Conservation (phyloP, 2,329 filamentous ascomycete species). For the Fusarium illudens region DNA sequence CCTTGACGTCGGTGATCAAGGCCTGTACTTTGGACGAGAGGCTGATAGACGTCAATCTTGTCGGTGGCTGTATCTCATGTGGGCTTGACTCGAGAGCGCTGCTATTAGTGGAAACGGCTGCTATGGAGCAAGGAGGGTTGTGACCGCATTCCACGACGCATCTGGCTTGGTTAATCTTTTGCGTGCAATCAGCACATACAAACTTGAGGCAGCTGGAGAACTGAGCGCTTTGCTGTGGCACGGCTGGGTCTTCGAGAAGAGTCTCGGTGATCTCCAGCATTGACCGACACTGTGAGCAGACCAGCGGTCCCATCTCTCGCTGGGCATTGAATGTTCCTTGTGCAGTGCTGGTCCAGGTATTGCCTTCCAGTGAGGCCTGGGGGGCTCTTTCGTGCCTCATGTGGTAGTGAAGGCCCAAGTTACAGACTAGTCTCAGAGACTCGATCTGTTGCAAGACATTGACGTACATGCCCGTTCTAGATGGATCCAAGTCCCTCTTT, state of each 20-base stretch:
- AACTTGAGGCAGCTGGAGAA: constrained; percentile 49
- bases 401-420: constrained; percentile 54
- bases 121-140: constrained; percentile 30
- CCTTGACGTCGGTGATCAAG: constrained; percentile 45
- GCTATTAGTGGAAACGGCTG: constrained; percentile 37
- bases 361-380: background rate
- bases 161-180: background rate
- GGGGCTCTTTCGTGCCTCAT: constrained; percentile 38
- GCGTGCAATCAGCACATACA: constrained; percentile 44
- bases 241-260: constrained; percentile 25
- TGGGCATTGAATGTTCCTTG: constrained; percentile 49
- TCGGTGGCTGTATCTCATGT: background rate
- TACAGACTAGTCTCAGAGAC: constrained; percentile 55
- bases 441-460: constrained; percentile 58
- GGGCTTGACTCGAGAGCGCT: constrained; percentile 34
- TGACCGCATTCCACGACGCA: constrained; percentile 37
- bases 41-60: background rate
- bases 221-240: background rate
- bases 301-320: constrained; percentile 37
- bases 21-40: constrained; percentile 48
- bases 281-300: constrained; percentile 44
- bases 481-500: constrained; percentile 10
- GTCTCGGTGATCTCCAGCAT: constrained; percentile 35
- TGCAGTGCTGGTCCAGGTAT: constrained; percentile 38
- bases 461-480: constrained; percentile 41